Base-by-base conservation (phyloP, 2,329 filamentous ascomycete species). In the Fusarium tanahbumbuense region DNA sequence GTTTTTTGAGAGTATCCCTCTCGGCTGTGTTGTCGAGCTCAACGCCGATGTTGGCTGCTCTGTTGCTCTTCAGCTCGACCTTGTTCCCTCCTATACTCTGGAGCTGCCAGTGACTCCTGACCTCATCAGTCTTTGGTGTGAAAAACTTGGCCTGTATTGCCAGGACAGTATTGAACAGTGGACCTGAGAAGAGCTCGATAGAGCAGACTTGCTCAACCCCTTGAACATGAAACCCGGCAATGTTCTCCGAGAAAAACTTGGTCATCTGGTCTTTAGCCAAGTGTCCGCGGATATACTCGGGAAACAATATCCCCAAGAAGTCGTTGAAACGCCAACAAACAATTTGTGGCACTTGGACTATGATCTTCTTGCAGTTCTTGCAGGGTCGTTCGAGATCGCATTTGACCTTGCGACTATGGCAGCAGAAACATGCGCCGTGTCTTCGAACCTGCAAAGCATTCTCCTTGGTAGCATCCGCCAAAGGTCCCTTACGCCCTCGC, bases 251-350 rank as follows among this genome's bases (percentile, higher is more conserved):
- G 22, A 87, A 73, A 72, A 87, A 88, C 45, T 72, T 76, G 12
- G 75, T 64, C 79, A 88, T 85, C 64, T 83, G 80, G 4, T 87
- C 84, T 67, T 83, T 85, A 47, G 76, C 78, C 63, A 89, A 83
- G 73, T 88, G 87, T 0, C 73, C 73, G 9, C 86, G 81, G 37
- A 88, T 83, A 59, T 87, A 83, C 11, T 79, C 78, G 7, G 87
- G 87, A 59, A 88, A 88, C 27, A 89, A 72, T 4, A 85, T 80
- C 0, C 80, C 79, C 10, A 85, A 65, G 63, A 89, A 89, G 73
- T 88, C 86, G 42, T 82, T 81, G 63, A 89, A 88, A 73, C 86
- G 85, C 87, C 87, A 88, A 78, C 87, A 89, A 25, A 89, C 81
- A 22, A 86, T 82, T 71, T 87, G 84, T 3, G 86, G 86, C 16